A percentile compares a stretch with the other conserved stretches of the same genome.
These are phyloP conservation scores for Carallia pectinifolia DNA, from an alignment of 345 rosid species.

Conservation along the genomic window DNA sequence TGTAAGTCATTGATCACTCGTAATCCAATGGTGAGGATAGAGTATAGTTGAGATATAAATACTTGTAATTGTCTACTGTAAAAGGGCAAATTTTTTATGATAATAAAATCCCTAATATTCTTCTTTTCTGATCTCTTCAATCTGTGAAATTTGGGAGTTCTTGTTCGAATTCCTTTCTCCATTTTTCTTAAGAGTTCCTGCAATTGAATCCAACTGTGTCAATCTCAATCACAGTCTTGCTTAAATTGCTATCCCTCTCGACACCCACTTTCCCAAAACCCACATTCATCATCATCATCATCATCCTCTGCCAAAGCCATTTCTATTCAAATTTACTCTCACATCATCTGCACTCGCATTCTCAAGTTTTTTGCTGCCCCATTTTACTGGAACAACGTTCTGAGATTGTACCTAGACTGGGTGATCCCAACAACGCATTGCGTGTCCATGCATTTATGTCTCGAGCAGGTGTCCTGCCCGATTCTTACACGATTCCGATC, in stretches of 20 bases:
- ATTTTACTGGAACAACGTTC: slow-evolving; percentile 70
- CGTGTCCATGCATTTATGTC: slow-evolving; percentile 50
- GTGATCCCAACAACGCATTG: slow-evolving; percentile 51
- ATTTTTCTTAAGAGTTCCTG: too few species aligned
- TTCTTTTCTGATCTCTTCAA: too few species aligned
- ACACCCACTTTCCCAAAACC: not conserved
- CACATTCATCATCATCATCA: slow-evolving; percentile 1
- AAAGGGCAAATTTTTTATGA: too few species aligned
- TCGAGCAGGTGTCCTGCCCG: slow-evolving; percentile 54
- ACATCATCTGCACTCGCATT: slow-evolving; percentile 41
- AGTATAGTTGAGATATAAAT: too few species aligned
- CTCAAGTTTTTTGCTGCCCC: slow-evolving; percentile 38
- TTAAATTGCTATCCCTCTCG: not conserved
- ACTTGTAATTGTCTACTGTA: too few species aligned
- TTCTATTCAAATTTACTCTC: slow-evolving; percentile 50
- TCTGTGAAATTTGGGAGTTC: too few species aligned
- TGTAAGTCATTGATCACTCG: too few species aligned
- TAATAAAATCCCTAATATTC: too few species aligned
- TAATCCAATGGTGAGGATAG: too few species aligned
- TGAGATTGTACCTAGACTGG: slow-evolving; percentile 62
- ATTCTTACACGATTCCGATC: slow-evolving; percentile 71
- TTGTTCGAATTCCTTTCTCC: too few species aligned
- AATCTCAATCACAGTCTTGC: slow-evolving; percentile 19
- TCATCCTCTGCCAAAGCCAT: slow-evolving; percentile 25
- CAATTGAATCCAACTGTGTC: not conserved